Evolutionary conservation across 805 yeast species (phyloP).

Genomic region (Saccharomyces eubayanus): DNA sequence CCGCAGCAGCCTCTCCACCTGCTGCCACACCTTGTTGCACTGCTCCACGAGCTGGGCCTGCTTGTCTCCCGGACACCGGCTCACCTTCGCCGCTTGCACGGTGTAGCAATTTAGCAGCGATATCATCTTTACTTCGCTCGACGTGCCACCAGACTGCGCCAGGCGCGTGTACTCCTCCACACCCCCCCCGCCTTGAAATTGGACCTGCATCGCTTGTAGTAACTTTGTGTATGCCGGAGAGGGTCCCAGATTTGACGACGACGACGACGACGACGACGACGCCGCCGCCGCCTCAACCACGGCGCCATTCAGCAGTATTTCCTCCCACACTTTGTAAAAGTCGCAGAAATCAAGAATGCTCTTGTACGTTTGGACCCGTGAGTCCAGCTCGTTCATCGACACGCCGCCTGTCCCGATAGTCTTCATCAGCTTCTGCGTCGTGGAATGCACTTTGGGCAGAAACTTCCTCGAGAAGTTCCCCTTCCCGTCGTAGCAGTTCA

Average conservation of each 20-base stretch:
- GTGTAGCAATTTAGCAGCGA: conserved; percentile 19
- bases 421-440: conserved; percentile 13
- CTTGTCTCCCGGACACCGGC: conserved; percentile 7
- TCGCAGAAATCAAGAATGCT: conserved; percentile 11
- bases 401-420: conserved; percentile 1
- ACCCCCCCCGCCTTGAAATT: background rate
- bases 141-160: background rate
- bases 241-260: background rate
- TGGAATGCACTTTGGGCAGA: conserved; percentile 22
- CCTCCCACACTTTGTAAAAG: conserved; percentile 22
- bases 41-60: conserved; percentile 4
- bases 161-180: conserved; percentile 2
- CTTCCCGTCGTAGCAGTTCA: conserved; percentile 26
- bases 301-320: conserved; percentile 7
- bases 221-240: background rate
- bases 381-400: conserved; percentile 9
- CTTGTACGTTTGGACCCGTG: conserved; percentile 11
- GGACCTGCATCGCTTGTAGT: background rate
- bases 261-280: no score
- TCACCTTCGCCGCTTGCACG: conserved; percentile 12
- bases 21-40: conserved; percentile 15
- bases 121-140: conserved; percentile 15
- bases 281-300: background rate
- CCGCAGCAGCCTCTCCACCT: conserved; percentile 8
- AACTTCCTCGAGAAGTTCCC: conserved; percentile 26